A percentile compares a stretch with the other conserved stretches of the same genome.
Evolutionary conservation across 805 yeast genomes (phyloP).

Genomic region (Zygosaccharomyces siamensis): DNA sequence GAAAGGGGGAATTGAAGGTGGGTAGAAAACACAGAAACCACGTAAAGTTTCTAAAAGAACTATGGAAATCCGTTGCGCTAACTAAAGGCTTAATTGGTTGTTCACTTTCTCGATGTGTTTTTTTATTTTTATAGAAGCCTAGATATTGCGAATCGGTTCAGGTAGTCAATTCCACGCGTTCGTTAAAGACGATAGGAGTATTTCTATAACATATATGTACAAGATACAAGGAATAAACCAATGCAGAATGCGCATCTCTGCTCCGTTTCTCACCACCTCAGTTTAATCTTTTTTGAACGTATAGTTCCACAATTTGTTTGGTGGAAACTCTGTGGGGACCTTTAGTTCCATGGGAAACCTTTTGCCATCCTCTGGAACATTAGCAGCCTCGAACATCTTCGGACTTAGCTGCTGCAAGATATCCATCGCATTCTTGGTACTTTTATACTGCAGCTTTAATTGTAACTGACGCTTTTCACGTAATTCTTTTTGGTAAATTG

Average conservation of each 20-base stretch:
- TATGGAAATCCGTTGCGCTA: background rate
- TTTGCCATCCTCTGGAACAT: slow-evolving; percentile 47
- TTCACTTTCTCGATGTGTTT: background rate
- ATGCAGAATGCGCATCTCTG: background rate
- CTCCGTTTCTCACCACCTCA: background rate
- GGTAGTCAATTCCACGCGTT: background rate
- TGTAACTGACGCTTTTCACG: slow-evolving; percentile 40
- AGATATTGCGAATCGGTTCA: background rate
- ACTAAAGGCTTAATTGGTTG: background rate
- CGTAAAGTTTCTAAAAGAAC: background rate
- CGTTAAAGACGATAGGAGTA: background rate
- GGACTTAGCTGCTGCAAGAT: slow-evolving; percentile 52
- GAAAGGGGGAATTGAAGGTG: background rate
- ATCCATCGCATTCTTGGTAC: slow-evolving; percentile 67
- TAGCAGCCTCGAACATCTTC: slow-evolving; percentile 59
- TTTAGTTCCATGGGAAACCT: slow-evolving; percentile 80
- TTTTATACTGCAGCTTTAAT: slow-evolving; percentile 55
- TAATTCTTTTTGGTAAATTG: slow-evolving; percentile 50
- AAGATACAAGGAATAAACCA: background rate
- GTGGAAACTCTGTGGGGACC: slow-evolving; percentile 87
- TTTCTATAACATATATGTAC: background rate
- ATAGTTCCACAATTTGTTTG: slow-evolving; percentile 73
- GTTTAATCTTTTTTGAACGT: slow-evolving; percentile 28
- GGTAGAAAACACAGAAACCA: background rate
- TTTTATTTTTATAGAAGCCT: background rate